phyloP scores from a whole-genome alignment of 1,139 yeast genomes.

The Kazachstania sp. region DNA sequence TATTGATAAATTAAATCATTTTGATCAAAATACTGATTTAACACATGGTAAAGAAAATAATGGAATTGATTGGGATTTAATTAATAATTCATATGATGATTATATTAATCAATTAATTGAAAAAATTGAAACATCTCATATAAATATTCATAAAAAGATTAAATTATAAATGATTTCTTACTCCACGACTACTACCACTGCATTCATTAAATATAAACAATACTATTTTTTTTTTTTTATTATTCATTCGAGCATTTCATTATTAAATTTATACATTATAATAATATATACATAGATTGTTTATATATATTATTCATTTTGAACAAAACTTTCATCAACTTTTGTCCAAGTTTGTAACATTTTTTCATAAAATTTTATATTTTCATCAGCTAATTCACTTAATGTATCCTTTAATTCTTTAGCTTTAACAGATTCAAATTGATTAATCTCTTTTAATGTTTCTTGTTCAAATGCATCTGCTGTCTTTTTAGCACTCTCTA shows the following conservation, averaged over 20 bases:
- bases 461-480: slow-evolving; percentile 63
- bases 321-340: slow-evolving; percentile 35
- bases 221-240: too few relatives aligned
- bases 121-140: neutral
- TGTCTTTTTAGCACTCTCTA: slow-evolving; percentile 59
- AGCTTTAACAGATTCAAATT: slow-evolving; percentile 75
- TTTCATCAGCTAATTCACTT: slow-evolving; percentile 62
- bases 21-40: slow-evolving; percentile 26
- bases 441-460: slow-evolving; percentile 61
- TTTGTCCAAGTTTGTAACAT: slow-evolving; percentile 66
- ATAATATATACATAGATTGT: neutral
- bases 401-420: slow-evolving; percentile 67
- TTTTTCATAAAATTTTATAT: slow-evolving; percentile 66
- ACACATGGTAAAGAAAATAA: slow-evolving; percentile 1
- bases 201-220: too few relatives aligned
- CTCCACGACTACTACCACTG: too few relatives aligned
- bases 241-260: too few relatives aligned
- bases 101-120: neutral
- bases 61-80: neutral
- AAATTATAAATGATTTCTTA: neutral
- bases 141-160: neutral
- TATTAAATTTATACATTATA: neutral
- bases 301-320: neutral
- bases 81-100: neutral
- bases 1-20: slow-evolving; percentile 30